Evolutionary conservation across 2,329 filamentous ascomycete genomes (phyloP).

Genomic region (Dactylonectria estremocensis): DNA sequence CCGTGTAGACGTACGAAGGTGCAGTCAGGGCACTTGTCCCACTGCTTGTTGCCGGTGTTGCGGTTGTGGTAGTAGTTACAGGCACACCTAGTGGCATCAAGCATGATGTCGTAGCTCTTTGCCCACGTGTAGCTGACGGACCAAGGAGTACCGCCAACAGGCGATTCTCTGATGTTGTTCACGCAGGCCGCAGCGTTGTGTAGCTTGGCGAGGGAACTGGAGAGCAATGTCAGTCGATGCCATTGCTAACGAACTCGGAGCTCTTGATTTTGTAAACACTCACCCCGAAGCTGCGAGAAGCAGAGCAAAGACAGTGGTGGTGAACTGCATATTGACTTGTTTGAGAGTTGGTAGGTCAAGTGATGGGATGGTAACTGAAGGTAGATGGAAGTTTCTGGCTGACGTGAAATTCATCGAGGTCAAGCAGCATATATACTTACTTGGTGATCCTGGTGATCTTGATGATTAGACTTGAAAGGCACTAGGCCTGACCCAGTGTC

Average conservation of each 20-base stretch:
- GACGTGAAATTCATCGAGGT: constrained; percentile 11
- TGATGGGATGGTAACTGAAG: neutral
- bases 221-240: neutral
- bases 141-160: constrained; percentile 23
- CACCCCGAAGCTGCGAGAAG: constrained; percentile 14
- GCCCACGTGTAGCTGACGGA: constrained; percentile 31
- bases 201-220: constrained; percentile 13
- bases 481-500: neutral
- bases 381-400: neutral
- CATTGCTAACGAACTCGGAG: neutral
- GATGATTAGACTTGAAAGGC: neutral
- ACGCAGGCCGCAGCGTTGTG: constrained; percentile 22
- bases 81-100: constrained; percentile 31
- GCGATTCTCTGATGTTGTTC: constrained; percentile 15
- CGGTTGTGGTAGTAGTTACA: constrained; percentile 28
- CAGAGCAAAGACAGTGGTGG: neutral
- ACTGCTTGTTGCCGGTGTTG: constrained; percentile 32
- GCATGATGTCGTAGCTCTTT: constrained; percentile 32
- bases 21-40: constrained; percentile 39
- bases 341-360: neutral
- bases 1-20: constrained; percentile 12
- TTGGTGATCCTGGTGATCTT: neutral
- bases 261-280: neutral
- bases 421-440: constrained; percentile 7
- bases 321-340: constrained; percentile 16